A percentile compares a stretch with the other conserved stretches of the same genome.
Conservation (phyloP, 768 basidiomycete genomes). For the Favolaschia claudopus region DNA sequence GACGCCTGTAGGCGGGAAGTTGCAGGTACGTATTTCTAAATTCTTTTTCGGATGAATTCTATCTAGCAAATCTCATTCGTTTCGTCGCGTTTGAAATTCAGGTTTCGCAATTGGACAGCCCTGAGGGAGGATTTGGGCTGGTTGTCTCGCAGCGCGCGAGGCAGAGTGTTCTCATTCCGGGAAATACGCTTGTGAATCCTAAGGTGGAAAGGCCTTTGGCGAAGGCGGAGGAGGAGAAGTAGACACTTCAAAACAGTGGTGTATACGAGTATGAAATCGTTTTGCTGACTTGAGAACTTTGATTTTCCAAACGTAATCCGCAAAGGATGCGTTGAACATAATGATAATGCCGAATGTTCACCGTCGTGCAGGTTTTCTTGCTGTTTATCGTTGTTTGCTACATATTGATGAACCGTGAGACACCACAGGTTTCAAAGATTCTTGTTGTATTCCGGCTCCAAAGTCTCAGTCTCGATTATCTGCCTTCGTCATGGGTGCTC, state of each 20-base stretch:
- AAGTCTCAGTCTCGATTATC: too few species aligned
- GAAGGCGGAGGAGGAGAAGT: constrained; percentile 1
- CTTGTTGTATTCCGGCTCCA: too few species aligned
- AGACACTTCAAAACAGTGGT: neutral
- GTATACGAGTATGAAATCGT: neutral
- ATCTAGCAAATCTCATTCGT: neutral
- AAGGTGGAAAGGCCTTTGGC: constrained; percentile 13
- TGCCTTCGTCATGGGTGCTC: too few species aligned
- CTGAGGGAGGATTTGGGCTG: constrained; percentile 25
- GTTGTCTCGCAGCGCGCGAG: constrained; percentile 22
- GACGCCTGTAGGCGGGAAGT: constrained; percentile 20
- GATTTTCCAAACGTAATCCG: too few species aligned
- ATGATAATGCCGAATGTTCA: too few species aligned
- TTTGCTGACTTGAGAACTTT: too few species aligned
- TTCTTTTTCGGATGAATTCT: neutral
- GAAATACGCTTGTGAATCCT: constrained; percentile 2
- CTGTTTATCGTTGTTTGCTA: too few species aligned
- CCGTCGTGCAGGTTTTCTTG: too few species aligned
- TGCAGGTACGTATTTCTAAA: constrained; percentile 4
- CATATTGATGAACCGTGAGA: too few species aligned
- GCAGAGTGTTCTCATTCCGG: constrained; percentile 21
- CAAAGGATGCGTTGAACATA: too few species aligned
- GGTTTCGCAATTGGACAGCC: constrained; percentile 20
- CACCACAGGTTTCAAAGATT: too few species aligned
- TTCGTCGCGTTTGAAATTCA: neutral